These are phyloP conservation scores for Candida methanosorbosa DNA, from an alignment of 805 yeast genomes.

Conservation along the genomic window DNA sequence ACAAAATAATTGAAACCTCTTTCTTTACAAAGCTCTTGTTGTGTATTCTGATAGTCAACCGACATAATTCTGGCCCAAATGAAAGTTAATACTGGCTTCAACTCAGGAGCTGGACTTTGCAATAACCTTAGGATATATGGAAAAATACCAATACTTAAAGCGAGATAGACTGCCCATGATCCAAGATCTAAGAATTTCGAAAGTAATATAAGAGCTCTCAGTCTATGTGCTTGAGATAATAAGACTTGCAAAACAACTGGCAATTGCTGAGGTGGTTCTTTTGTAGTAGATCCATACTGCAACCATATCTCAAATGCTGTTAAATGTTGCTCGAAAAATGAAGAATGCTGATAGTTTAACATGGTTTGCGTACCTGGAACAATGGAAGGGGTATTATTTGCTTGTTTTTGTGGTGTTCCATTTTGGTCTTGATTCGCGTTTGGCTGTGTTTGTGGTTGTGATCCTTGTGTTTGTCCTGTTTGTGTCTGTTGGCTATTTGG, in stretches of 20 bases:
- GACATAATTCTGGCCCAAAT: constrained; percentile 99
- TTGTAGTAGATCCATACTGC: constrained; percentile 76
- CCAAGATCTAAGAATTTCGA: constrained; percentile 88
- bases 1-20: constrained; percentile 85
- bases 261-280: constrained; percentile 87
- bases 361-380: constrained; percentile 6
- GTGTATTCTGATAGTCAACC: constrained; percentile 83
- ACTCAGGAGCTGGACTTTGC: constrained; percentile 92
- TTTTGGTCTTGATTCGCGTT: constrained; percentile 3
- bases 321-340: constrained; percentile 91
- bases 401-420: constrained; percentile 2
- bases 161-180: constrained; percentile 94
- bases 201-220: constrained; percentile 76
- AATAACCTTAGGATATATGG: constrained; percentile 86
- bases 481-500: neutral
- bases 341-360: constrained; percentile 72
- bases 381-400: neutral
- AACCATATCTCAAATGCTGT: constrained; percentile 97
- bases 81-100: constrained; percentile 88
- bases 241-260: constrained; percentile 92
- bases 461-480: neutral
- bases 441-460: neutral
- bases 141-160: constrained; percentile 89
- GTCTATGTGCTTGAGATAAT: constrained; percentile 87
- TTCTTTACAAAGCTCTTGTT: constrained; percentile 86